Evolutionary conservation across 1,284 basidiomycete species (phyloP).

Genomic region (Puccinia hordei): DNA sequence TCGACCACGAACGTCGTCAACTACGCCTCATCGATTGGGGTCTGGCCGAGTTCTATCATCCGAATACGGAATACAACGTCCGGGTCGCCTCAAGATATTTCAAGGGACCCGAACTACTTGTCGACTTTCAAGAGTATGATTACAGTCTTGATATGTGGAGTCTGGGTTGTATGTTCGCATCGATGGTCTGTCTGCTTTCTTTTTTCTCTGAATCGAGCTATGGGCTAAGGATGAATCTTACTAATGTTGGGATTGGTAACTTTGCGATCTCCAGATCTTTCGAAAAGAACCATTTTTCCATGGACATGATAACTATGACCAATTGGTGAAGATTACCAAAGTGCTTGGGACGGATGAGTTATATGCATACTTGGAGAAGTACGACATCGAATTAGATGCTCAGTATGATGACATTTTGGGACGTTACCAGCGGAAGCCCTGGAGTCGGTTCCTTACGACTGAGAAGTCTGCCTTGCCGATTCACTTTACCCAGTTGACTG

Average conservation of each 20-base stretch:
- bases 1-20: slow-evolving; percentile 93
- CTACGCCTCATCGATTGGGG: slow-evolving; percentile 98
- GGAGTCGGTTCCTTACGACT: slow-evolving; percentile 59
- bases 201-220: neutral
- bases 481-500: neutral
- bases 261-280: slow-evolving; percentile 73
- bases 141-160: slow-evolving; percentile 85
- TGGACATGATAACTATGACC: slow-evolving; percentile 98
- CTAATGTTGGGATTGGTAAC: slow-evolving; percentile 23
- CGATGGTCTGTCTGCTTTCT: slow-evolving; percentile 70
- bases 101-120: slow-evolving; percentile 94
- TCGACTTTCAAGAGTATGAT: slow-evolving; percentile 92
- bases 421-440: slow-evolving; percentile 58
- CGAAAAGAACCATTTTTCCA: slow-evolving; percentile 99
- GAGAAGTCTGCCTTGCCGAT: slow-evolving; percentile 45
- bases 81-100: slow-evolving; percentile 96
- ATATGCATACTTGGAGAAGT: slow-evolving; percentile 85
- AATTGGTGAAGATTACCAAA: slow-evolving; percentile 96
- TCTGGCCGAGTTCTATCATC: slow-evolving; percentile 97
- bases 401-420: slow-evolving; percentile 59
- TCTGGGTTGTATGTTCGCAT: slow-evolving; percentile 96
- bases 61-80: slow-evolving; percentile 96
- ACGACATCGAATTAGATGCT: slow-evolving; percentile 71
- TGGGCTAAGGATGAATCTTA: neutral
- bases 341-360: slow-evolving; percentile 95